A percentile compares a stretch with the other conserved stretches of the same genome.
These are phyloP conservation scores for Crotalaria pallida DNA, from an alignment of 306 rosid genomes.

Conservation along the genomic window DNA sequence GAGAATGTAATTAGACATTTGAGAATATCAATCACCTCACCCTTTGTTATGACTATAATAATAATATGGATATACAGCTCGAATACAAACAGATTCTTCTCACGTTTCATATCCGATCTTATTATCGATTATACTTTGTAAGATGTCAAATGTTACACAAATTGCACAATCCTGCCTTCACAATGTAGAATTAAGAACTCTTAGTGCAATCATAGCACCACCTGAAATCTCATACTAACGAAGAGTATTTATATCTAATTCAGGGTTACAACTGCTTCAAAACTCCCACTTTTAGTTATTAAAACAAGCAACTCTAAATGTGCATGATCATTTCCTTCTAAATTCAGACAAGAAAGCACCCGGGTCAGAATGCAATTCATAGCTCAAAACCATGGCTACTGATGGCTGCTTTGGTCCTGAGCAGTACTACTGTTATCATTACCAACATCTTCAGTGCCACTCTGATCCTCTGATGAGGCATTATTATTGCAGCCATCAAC, in stretches of 20 bases:
- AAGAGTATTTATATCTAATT: slow-evolving; percentile 13
- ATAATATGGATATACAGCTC: neutral
- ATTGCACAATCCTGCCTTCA: slow-evolving; percentile 18
- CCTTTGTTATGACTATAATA: neutral
- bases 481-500: slow-evolving; percentile 21
- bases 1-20: no score
- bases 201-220: slow-evolving; percentile 22
- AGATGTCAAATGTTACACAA: slow-evolving; percentile 36
- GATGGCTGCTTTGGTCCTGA: slow-evolving; percentile 33
- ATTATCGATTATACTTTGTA: slow-evolving; percentile 23
- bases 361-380: slow-evolving; percentile 9
- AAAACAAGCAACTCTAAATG: slow-evolving; percentile 21
- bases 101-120: slow-evolving; percentile 18
- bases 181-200: slow-evolving; percentile 19
- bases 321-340: slow-evolving; percentile 12
- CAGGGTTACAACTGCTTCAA: slow-evolving; percentile 33
- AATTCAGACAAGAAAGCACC: slow-evolving; percentile 20
- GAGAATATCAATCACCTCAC: no score
- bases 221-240: slow-evolving; percentile 18
- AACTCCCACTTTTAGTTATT: slow-evolving; percentile 33
- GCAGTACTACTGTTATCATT: slow-evolving; percentile 25
- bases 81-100: slow-evolving; percentile 11
- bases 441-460: slow-evolving; percentile 24
- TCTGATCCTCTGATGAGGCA: slow-evolving; percentile 36
- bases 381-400: slow-evolving; percentile 14